Percentiles rank a stretch among this genome's conserved stretches.
phyloP scores from a whole-genome alignment of 768 basidiomycete species.

The Lactarius hatsudake region DNA sequence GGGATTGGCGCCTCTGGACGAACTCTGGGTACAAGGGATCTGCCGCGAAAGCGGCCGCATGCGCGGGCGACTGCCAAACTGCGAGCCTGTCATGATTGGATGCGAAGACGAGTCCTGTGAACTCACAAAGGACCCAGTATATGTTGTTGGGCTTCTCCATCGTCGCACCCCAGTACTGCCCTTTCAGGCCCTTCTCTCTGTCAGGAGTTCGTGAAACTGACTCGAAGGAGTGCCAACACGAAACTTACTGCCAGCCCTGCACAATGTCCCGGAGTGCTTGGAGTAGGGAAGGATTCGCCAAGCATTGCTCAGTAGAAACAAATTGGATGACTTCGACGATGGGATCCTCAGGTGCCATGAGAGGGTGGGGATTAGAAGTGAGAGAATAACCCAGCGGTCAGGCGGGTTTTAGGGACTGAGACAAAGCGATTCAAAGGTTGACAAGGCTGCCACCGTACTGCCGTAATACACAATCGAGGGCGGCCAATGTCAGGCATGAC shows the following conservation, averaged over 20 bases:
- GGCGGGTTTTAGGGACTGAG: not conserved
- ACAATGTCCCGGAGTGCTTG: not conserved
- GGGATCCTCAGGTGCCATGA: not conserved
- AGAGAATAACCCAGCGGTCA: not conserved
- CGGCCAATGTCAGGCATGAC: no score
- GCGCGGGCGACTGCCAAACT: slow-evolving; percentile 16
- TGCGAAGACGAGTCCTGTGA: not conserved
- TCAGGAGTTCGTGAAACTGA: not conserved
- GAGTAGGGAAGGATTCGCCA: slow-evolving; percentile 8
- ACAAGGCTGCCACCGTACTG: no score
- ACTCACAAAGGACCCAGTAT: slow-evolving; percentile 20
- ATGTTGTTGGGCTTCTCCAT: not conserved
- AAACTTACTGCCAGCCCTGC: slow-evolving; percentile 15
- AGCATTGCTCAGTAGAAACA: not conserved
- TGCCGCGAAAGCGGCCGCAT: not conserved
- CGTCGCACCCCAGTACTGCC: slow-evolving; percentile 17
- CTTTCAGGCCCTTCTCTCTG: slow-evolving; percentile 12
- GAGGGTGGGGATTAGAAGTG: not conserved
- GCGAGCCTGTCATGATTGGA: not conserved
- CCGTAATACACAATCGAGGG: not conserved
- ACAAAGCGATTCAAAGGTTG: not conserved
- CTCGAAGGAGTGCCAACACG: not conserved
- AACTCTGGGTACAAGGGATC: slow-evolving; percentile 9
- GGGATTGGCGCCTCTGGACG: not conserved
- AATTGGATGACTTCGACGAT: slow-evolving; percentile 15